Base-by-base conservation (phyloP, 2,329 filamentous ascomycete species). In the Pseudogymnoascus sp. region DNA sequence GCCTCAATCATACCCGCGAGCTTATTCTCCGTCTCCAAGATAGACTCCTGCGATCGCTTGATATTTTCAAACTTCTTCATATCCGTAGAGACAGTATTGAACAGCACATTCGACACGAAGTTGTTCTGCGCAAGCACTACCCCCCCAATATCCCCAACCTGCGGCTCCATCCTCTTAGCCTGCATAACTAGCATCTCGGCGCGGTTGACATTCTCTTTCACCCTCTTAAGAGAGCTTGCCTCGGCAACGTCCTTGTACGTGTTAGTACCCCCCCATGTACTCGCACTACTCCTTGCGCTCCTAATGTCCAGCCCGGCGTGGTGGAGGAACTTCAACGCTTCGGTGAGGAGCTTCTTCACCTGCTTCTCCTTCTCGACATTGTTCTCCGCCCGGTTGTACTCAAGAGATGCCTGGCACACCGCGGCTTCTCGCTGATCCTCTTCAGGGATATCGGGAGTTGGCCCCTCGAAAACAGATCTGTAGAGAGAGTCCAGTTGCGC, bases 21-120 rank as follows among this genome's bases (percentile, higher is more conserved):
- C 4, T 67, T 71, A 0, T 69, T 63, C 17, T 70, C 66, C 40
- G 76, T 75, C 47, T 72, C 67, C 6, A 74, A 65, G 2, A 76
- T 71, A 63, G 78, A 73, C 26, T 60, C 60, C 40, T 73, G 71
- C 2, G 75, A 78, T 13, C 73, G 68, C 66, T 80, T 77, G 63
- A 84, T 79, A 69, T 81, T 76, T 10, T 80, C 74, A 63, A 80
- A 79, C 68, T 82, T 81, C 2, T 74, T 74, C 72, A 79, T 76
- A 62, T 83, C 80, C 7, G 74, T 76, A 66, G 81, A 80, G 62
- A 82, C 76, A 58, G 81, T 82, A 66, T 83, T 79, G 65, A 83
- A 82, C n/a, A 83, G 73, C 2, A 83, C 73, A 63, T 83, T 80
- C 6, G 73, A 73, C 69, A 82, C 74, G 11, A 81, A 72, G 60